These are phyloP conservation scores for Candida tallmaniae DNA, from an alignment of 805 yeast species.

Conservation along the genomic window DNA sequence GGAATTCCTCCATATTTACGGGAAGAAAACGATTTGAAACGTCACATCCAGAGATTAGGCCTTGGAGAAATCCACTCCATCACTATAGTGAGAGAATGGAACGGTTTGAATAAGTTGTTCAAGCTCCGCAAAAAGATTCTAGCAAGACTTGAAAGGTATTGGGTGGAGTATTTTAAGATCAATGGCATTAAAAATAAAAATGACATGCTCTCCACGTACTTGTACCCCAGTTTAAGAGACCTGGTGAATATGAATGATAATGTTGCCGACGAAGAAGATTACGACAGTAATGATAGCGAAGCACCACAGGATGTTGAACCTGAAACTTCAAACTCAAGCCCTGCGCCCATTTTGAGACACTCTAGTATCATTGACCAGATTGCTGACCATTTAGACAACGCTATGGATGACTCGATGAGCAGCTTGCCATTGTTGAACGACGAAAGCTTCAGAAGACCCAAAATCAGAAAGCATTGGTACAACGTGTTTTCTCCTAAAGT, in stretches of 20 bases:
- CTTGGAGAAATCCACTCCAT: slow-evolving; percentile 77
- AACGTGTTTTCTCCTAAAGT: slow-evolving; percentile 66
- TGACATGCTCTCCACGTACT: slow-evolving; percentile 24
- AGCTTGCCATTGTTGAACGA: slow-evolving; percentile 24
- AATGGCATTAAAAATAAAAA: slow-evolving; percentile 25
- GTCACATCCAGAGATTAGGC: slow-evolving; percentile 71
- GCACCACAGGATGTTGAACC: not conserved
- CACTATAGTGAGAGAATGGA: slow-evolving; percentile 87
- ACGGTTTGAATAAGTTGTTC: slow-evolving; percentile 60
- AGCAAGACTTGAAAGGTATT: slow-evolving; percentile 57
- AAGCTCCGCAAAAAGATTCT: slow-evolving; percentile 52
- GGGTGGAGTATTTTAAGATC: slow-evolving; percentile 60
- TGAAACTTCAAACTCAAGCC: not conserved
- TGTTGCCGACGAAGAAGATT: not conserved
- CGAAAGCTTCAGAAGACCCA: slow-evolving; percentile 48
- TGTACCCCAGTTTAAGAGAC: slow-evolving; percentile 27
- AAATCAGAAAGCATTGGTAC: slow-evolving; percentile 50
- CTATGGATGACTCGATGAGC: slow-evolving; percentile 5
- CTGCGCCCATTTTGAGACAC: slow-evolving; percentile 4
- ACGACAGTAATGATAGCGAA: not conserved
- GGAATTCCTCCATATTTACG: slow-evolving; percentile 86
- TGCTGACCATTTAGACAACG: slow-evolving; percentile 4
- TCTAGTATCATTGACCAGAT: slow-evolving; percentile 21
- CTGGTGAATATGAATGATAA: slow-evolving; percentile 15
- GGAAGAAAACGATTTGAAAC: slow-evolving; percentile 61